A percentile compares a stretch with the other conserved stretches of the same genome.
phyloP scores from a whole-genome alignment of 2,329 filamentous ascomycete genomes.

The Dothistroma septosporum region DNA sequence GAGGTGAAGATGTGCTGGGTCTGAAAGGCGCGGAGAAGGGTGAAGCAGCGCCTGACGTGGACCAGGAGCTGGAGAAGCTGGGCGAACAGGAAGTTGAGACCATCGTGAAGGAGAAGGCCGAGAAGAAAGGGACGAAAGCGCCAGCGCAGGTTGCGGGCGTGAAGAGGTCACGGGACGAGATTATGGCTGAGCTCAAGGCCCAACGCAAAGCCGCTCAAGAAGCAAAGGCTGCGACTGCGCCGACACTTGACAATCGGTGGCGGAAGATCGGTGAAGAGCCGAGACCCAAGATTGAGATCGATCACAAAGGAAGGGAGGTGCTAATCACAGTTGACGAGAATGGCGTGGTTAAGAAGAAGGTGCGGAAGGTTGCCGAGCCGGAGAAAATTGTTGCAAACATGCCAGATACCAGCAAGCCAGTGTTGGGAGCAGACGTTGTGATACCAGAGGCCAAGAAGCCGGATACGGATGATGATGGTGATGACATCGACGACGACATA shows the following conservation, averaged over 20 bases:
- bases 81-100: constrained; percentile 66
- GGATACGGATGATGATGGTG: constrained; percentile 33
- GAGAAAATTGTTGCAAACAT: constrained; percentile 24
- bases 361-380: constrained; percentile 47
- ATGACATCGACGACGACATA: constrained; percentile 60
- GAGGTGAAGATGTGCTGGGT: constrained; percentile 58
- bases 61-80: constrained; percentile 50
- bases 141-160: constrained; percentile 41
- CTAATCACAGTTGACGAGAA: constrained; percentile 56
- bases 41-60: constrained; percentile 32
- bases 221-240: constrained; percentile 42
- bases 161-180: constrained; percentile 56
- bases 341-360: constrained; percentile 59
- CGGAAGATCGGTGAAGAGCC: constrained; percentile 45
- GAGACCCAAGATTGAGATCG: constrained; percentile 53
- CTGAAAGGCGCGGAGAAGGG: constrained; percentile 32
- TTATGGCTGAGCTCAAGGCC: constrained; percentile 56
- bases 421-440: constrained; percentile 33
- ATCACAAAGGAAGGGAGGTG: constrained; percentile 54
- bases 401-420: constrained; percentile 28
- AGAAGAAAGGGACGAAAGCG: constrained; percentile 50
- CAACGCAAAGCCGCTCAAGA: constrained; percentile 46
- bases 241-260: constrained; percentile 40
- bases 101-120: constrained; percentile 55
- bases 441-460: constrained; percentile 21